phyloP scores from a whole-genome alignment of 306 rosid genomes.

The Trichosanthes truncata region DNA sequence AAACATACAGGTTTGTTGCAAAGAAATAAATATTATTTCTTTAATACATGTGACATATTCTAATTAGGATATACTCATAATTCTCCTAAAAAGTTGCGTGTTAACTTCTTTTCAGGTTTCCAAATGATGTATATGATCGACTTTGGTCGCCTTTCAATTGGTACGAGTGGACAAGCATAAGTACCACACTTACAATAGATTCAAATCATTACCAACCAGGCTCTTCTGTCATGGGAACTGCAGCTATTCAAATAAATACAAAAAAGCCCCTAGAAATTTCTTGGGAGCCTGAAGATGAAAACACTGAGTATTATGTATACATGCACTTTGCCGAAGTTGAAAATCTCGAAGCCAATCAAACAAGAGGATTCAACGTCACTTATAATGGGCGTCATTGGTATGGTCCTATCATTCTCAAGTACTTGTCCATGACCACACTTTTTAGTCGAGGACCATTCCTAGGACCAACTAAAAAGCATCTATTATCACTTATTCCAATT shows the following conservation, averaged over 20 bases:
- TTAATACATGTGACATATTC: too few relatives aligned
- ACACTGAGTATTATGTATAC: conserved; percentile 17
- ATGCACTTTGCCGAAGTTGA: conserved; percentile 46
- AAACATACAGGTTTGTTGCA: too few relatives aligned
- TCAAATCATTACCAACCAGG: conserved; percentile 17
- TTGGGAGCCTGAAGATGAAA: conserved; percentile 7
- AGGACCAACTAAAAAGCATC: conserved; percentile 14
- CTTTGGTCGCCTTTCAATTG: too few relatives aligned
- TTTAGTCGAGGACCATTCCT: too few relatives aligned
- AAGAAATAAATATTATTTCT: too few relatives aligned
- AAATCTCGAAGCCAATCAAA: conserved; percentile 16
- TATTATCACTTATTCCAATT: conserved; percentile 14
- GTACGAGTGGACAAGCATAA: too few relatives aligned
- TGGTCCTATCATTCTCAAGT: neutral
- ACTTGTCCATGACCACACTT: conserved; percentile 24
- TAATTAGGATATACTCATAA: too few relatives aligned
- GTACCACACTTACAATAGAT: conserved; percentile 10
- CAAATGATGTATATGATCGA: too few relatives aligned
- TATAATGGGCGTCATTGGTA: conserved; percentile 19
- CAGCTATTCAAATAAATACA: conserved; percentile 12
- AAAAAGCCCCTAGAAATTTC: conserved; percentile 8
- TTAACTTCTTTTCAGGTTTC: too few relatives aligned
- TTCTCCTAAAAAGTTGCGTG: too few relatives aligned
- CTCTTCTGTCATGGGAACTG: conserved; percentile 26
- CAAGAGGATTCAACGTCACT: conserved; percentile 31